phyloP scores from a whole-genome alignment of 192 early-diverging fungal species.

The Mortierella antarctica region DNA sequence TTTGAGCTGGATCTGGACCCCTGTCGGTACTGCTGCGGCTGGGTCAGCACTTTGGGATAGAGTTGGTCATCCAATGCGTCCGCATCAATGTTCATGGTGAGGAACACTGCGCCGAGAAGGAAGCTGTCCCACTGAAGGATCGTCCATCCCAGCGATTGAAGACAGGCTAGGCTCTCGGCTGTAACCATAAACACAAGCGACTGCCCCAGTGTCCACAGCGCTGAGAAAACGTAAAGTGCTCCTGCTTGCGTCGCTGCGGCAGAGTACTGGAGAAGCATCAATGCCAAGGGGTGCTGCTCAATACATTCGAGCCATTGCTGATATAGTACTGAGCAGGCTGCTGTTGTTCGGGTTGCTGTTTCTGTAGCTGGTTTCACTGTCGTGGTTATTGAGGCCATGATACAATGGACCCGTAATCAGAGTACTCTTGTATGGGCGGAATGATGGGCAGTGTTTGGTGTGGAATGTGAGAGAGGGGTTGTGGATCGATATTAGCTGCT shows the following conservation, averaged over 20 bases:
- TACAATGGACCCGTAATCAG: no score
- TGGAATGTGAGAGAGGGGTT: no score
- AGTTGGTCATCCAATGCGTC: conserved; percentile 12
- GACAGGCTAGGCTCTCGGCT: conserved; percentile 18
- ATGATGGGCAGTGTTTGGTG: neutral
- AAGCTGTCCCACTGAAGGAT: conserved; percentile 31
- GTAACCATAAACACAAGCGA: conserved; percentile 14
- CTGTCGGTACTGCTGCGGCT: neutral
- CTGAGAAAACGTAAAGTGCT: conserved; percentile 11
- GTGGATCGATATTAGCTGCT: no score
- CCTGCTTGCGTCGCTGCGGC: conserved; percentile 18
- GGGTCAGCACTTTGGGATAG: neutral
- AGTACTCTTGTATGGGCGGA: neutral
- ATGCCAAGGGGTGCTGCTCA: conserved; percentile 10
- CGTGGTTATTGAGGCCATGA: no score
- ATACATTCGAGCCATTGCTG: neutral
- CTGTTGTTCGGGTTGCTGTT: neutral
- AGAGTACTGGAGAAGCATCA: conserved; percentile 14
- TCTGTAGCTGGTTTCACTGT: neutral
- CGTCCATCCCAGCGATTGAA: conserved; percentile 16
- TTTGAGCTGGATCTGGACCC: neutral
- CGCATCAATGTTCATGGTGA: conserved; percentile 22
- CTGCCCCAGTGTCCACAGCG: conserved; percentile 17
- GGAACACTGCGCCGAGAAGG: conserved; percentile 29
- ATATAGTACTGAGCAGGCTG: neutral